A percentile compares a stretch with the other conserved stretches of the same genome.
Conservation (phyloP, 108 stramenopile species). For the Cyclotella choctawhatcheeana region DNA sequence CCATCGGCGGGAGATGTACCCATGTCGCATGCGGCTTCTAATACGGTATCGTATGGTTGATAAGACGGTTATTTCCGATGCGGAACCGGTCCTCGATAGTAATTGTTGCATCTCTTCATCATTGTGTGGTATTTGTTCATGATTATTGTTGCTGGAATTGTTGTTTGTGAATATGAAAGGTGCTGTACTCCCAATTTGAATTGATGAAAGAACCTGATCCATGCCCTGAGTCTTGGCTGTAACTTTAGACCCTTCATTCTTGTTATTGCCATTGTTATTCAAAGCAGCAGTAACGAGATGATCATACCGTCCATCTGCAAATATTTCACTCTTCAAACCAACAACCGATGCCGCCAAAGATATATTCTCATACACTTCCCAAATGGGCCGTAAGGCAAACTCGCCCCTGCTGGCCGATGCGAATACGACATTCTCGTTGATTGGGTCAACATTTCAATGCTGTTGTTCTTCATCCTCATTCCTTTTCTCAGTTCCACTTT, state of each 20-base stretch:
- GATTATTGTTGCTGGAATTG: slow-evolving; percentile 14
- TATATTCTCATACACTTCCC: slow-evolving; percentile 84
- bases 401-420: slow-evolving; percentile 90
- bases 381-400: no score
- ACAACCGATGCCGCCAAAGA: slow-evolving; percentile 57
- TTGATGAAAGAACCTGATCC: slow-evolving; percentile 63
- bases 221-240: slow-evolving; percentile 72
- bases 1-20: slow-evolving; percentile 75
- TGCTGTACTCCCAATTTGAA: slow-evolving; percentile 61
- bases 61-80: slow-evolving; percentile 70
- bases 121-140: slow-evolving; percentile 28
- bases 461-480: slow-evolving; percentile 49
- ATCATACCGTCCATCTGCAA: slow-evolving; percentile 48
- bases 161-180: slow-evolving; percentile 29
- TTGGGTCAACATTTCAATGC: slow-evolving; percentile 94
- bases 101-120: slow-evolving; percentile 60
- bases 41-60: slow-evolving; percentile 66
- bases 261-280: no score
- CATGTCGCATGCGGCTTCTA: slow-evolving; percentile 80
- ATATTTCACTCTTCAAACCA: slow-evolving; percentile 58
- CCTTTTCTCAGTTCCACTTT: background rate
- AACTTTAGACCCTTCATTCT: slow-evolving; percentile 47
- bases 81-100: slow-evolving; percentile 65
- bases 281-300: background rate
- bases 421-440: slow-evolving; percentile 95